Base-by-base conservation (phyloP, 2,329 filamentous ascomycete genomes). In the Aspergillus spinulosporus region DNA sequence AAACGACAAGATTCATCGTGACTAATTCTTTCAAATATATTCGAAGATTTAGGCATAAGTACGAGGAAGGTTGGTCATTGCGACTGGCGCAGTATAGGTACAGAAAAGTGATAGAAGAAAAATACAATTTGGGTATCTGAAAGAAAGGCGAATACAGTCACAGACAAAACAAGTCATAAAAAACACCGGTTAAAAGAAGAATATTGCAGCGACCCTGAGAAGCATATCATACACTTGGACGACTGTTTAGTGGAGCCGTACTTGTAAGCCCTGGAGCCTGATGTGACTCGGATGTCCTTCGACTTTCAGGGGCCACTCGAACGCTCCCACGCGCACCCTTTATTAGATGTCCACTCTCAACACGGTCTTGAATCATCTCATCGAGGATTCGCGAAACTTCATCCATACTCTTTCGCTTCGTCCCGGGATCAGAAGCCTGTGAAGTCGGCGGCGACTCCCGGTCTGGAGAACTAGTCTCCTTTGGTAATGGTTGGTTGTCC, bases 321-420 rank as follows among this genome's bases (percentile, higher is more conserved):
- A 90, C 82, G 66, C 86, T 90, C 40, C 87, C 88, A 58, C 87
- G 80, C 50, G 77, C 76, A 51, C 86, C 82, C 66, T 88, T 85
- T 31, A 90, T 80, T 21, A 90, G 76, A 53, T 90, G 85, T 21
- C 89, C 90, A 51, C 81, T 85, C 65, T 94, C 89, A 52, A 95
- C 88, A 56, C 89, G 86, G 68, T 93, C 89, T 68, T 92, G 89
- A 58, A 97, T 94, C 93, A 97, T 97, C 75, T 96, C 91, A 67
- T 97, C 93, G 28, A 97, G 82, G 78, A 97, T 92, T 66, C 87
- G 85, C 63, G 90, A 96, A 86, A 97, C 92, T 74, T 96, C 92
- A 65, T 96, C 92, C 34, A 94, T 88, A 63, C 89, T 90, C 77
- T 83, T 81, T 61, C 80, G 82, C 51, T 81, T 82, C 48, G 71